These are phyloP conservation scores for Saturnispora sanitii DNA, from an alignment of 805 yeast genomes.

Conservation along the genomic window DNA sequence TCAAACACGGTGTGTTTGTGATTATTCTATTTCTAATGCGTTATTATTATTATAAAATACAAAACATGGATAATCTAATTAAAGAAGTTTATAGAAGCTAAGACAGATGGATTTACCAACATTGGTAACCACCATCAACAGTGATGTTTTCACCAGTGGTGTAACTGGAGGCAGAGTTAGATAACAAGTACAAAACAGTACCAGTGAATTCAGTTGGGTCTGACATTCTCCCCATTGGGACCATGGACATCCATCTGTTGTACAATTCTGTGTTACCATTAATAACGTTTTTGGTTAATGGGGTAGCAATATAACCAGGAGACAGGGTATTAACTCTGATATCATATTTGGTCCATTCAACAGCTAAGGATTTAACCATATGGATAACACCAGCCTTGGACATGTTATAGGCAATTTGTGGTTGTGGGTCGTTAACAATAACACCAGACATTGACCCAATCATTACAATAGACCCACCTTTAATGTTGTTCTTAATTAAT, in stretches of 20 bases:
- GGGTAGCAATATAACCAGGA: constrained; percentile 76
- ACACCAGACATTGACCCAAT: constrained; percentile 76
- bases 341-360: constrained; percentile 72
- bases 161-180: constrained; percentile 61
- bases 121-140: constrained; percentile 81
- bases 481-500: constrained; percentile 42
- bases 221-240: constrained; percentile 78
- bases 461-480: constrained; percentile 52
- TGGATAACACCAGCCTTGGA: constrained; percentile 83
- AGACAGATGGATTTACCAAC: constrained; percentile 41
- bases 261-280: constrained; percentile 50
- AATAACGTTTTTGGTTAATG: constrained; percentile 63
- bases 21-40: too few relatives aligned
- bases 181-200: constrained; percentile 61
- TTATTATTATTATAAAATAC: too few relatives aligned
- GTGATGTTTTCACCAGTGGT: constrained; percentile 78
- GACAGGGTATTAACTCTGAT: constrained; percentile 70
- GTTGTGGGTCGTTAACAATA: constrained; percentile 71
- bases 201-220: constrained; percentile 80
- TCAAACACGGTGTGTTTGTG: too few relatives aligned
- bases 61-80: too few relatives aligned
- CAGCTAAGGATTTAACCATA: constrained; percentile 63
- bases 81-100: too few relatives aligned
- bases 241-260: constrained; percentile 59
- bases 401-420: constrained; percentile 74